These are phyloP conservation scores for Nakazawaea laoshanensis DNA, from an alignment of 805 yeast species.

Conservation along the genomic window DNA sequence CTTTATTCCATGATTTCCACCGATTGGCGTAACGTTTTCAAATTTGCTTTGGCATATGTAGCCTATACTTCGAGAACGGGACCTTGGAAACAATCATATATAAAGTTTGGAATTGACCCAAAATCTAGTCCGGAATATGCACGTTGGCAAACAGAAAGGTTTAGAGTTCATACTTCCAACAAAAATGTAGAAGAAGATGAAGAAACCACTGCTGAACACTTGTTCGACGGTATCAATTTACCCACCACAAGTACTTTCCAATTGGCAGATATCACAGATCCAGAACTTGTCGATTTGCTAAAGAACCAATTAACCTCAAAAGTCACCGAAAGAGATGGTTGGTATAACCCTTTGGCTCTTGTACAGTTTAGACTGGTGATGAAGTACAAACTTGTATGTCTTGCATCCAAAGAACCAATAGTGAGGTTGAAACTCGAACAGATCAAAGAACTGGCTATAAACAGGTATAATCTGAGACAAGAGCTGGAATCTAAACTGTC, in stretches of 20 bases:
- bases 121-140: conserved; percentile 43
- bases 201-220: conserved; percentile 15
- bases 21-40: conserved; percentile 36
- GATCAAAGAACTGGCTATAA: conserved; percentile 29
- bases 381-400: conserved; percentile 59
- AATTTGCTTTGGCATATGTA: conserved; percentile 77
- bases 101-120: conserved; percentile 77
- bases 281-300: conserved; percentile 42
- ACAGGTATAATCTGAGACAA: conserved; percentile 18
- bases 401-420: conserved; percentile 43
- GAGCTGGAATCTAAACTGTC: conserved; percentile 17
- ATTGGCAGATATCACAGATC: conserved; percentile 69
- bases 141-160: conserved; percentile 77
- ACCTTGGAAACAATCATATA: conserved; percentile 89
- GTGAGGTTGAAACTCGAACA: conserved; percentile 32
- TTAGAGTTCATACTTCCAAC: conserved; percentile 34
- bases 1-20: conserved; percentile 46
- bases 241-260: conserved; percentile 72
- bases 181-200: conserved; percentile 16
- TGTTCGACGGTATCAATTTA: conserved; percentile 63
- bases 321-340: conserved; percentile 65
- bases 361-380: conserved; percentile 60
- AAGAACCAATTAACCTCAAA: conserved; percentile 27
- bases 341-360: conserved; percentile 62
- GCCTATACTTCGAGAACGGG: conserved; percentile 80